Conservation (phyloP, 2,329 filamentous ascomycete species). For the Pezicula neosporulosa region DNA sequence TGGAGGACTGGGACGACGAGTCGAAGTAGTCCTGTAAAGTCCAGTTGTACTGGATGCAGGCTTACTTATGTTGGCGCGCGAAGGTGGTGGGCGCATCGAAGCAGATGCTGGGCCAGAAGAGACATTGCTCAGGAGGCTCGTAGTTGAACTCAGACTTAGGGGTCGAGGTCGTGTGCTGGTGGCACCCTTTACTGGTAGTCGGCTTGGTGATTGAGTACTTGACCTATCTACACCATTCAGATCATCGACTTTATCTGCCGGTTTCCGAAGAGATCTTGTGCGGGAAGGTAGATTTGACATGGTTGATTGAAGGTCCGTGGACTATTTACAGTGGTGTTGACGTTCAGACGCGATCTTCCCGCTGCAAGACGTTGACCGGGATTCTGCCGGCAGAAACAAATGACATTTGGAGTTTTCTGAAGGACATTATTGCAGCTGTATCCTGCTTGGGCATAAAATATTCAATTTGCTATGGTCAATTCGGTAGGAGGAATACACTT, state of each 20-base stretch:
- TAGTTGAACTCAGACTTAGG: slow-evolving; percentile 17
- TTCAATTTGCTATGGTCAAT: no score
- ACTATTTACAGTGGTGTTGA: neutral
- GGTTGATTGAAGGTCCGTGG: slow-evolving; percentile 1
- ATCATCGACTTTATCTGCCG: slow-evolving; percentile 5
- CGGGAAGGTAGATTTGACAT: slow-evolving; percentile 21
- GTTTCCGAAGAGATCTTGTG: slow-evolving; percentile 21
- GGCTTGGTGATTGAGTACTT: slow-evolving; percentile 24
- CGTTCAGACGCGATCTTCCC: neutral
- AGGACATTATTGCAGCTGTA: no score
- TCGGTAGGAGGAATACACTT: no score
- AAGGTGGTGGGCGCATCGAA: slow-evolving; percentile 20
- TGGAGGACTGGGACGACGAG: neutral
- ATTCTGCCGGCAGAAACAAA: no score
- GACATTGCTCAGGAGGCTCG: slow-evolving; percentile 15
- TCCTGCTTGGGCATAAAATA: no score
- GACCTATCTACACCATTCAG: slow-evolving; percentile 9
- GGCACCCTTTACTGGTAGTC: slow-evolving; percentile 22
- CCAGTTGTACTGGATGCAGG: slow-evolving; percentile 6
- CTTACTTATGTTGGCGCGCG: slow-evolving; percentile 16
- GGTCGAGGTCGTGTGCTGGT: slow-evolving; percentile 18
- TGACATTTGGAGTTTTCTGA: no score
- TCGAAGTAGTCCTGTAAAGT: neutral
- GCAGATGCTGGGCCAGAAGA: neutral
- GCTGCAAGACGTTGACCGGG: no score